Conservation (phyloP, 176 grass and related monocot genomes). For the Cenchrus fungigraminus region DNA sequence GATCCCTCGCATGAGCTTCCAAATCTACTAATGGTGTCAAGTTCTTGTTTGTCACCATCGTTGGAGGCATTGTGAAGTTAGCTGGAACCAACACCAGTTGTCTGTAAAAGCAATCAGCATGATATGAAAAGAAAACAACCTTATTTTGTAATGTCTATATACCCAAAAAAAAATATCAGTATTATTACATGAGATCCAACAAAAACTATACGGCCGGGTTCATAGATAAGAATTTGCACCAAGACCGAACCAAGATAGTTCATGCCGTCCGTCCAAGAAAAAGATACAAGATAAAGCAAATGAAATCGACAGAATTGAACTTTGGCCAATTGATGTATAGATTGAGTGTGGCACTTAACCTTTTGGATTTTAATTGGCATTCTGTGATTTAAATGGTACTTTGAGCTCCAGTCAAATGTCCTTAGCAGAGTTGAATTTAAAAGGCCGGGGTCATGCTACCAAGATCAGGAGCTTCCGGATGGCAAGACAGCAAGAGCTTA, state of each 20-base stretch:
- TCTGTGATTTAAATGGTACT: neutral
- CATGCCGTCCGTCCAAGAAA: neutral
- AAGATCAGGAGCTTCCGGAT: too few relatives aligned
- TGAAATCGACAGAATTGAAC: neutral
- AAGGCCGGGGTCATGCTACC: too few relatives aligned
- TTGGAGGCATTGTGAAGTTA: neutral
- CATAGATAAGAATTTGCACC: neutral
- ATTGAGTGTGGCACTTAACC: neutral
- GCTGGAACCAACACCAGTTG: neutral
- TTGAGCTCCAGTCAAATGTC: conserved; percentile 37
- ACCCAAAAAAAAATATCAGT: neutral
- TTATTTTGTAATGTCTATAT: neutral
- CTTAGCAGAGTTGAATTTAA: neutral
- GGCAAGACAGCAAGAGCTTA: too few relatives aligned
- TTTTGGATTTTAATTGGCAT: neutral
- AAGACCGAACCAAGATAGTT: neutral
- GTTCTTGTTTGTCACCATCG: neutral
- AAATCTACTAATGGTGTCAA: neutral
- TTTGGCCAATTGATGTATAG: neutral
- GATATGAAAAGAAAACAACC: neutral
- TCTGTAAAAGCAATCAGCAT: neutral
- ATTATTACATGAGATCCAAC: neutral
- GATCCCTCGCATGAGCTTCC: neutral
- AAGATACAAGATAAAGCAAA: neutral
- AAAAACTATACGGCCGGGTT: neutral